A percentile compares a stretch with the other conserved stretches of the same genome.
These are phyloP conservation scores for Paramecium caudatum DNA, from an alignment of 73 alveolate species.

Conservation along the genomic window DNA sequence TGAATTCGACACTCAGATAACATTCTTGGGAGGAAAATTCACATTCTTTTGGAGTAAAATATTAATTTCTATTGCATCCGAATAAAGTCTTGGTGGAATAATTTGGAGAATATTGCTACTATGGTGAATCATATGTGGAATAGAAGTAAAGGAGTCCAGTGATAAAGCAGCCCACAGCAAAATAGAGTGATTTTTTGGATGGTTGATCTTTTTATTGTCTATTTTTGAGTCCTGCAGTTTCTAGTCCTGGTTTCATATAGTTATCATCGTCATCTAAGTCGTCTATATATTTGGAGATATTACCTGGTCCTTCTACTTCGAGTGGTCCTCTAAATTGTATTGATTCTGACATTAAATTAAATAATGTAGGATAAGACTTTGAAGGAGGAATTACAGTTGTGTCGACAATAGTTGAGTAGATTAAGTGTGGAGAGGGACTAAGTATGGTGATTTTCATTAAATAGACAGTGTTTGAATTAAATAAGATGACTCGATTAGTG, in stretches of 20 bases:
- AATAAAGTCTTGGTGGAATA: not conserved
- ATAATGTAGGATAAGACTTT: conserved; percentile 13
- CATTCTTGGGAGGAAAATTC: too few relatives aligned
- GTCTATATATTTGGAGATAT: not conserved
- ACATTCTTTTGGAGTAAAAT: too few relatives aligned
- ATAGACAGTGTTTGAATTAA: conserved; percentile 47
- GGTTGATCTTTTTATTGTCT: conserved; percentile 5
- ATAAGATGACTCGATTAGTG: conserved; percentile 20
- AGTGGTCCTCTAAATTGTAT: conserved; percentile 6
- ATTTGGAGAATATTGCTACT: not conserved
- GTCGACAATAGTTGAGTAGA: not conserved
- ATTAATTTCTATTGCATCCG: conserved; percentile 22
- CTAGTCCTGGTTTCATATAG: conserved; percentile 26
- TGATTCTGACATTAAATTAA: conserved; percentile 27
- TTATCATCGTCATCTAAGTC: not conserved
- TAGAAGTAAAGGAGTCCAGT: conserved; percentile 1
- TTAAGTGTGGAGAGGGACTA: conserved; percentile 16
- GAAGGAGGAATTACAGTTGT: conserved; percentile 53
- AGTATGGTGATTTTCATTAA: not conserved
- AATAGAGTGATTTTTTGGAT: not conserved
- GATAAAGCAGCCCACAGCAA: not conserved
- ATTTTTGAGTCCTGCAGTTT: not conserved
- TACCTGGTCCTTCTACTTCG: conserved; percentile 10
- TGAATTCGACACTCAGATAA: not conserved
- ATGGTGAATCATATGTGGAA: not conserved